These are phyloP conservation scores for Mycena galopus DNA, from an alignment of 768 basidiomycete species.

Conservation along the genomic window DNA sequence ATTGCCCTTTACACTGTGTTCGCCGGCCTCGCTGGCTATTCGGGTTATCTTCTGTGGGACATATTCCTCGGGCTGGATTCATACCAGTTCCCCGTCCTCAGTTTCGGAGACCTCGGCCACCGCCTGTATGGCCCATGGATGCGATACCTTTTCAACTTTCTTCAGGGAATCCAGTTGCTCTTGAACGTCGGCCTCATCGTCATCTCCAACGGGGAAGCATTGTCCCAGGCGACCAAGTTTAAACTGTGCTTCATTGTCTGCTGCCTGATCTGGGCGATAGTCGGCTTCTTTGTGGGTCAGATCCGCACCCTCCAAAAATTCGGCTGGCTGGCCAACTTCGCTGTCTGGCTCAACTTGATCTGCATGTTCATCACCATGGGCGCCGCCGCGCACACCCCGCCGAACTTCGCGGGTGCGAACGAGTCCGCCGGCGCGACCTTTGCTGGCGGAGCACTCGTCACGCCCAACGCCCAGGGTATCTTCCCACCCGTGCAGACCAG, in stretches of 20 bases:
- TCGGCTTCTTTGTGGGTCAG: slow-evolving; percentile 22
- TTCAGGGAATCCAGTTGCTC: slow-evolving; percentile 16
- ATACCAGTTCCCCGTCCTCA: slow-evolving; percentile 23
- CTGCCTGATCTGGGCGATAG: slow-evolving; percentile 22
- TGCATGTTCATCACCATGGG: slow-evolving; percentile 29
- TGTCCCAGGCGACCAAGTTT: slow-evolving; percentile 23
- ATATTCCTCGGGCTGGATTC: slow-evolving; percentile 23
- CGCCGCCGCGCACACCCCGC: slow-evolving; percentile 13
- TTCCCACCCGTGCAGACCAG: slow-evolving; percentile 26
- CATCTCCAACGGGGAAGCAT: slow-evolving; percentile 23
- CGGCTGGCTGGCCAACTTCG: slow-evolving; percentile 25
- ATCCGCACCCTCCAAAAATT: slow-evolving; percentile 27
- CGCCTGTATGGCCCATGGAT: slow-evolving; percentile 22
- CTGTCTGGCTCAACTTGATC: slow-evolving; percentile 23
- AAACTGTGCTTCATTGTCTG: slow-evolving; percentile 25
- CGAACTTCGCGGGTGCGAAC: slow-evolving; percentile 7
- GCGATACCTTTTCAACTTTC: slow-evolving; percentile 23
- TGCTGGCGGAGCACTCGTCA: slow-evolving; percentile 18
- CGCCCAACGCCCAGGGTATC: slow-evolving; percentile 21
- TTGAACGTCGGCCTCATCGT: slow-evolving; percentile 24
- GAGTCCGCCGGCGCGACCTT: slow-evolving; percentile 14
- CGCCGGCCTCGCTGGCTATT: slow-evolving; percentile 20
- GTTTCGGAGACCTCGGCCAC: slow-evolving; percentile 24
- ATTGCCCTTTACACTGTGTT: slow-evolving; percentile 25
- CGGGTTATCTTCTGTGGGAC: slow-evolving; percentile 24